Conservation (phyloP, 768 basidiomycete species). For the Kwoniella dejecticola region DNA sequence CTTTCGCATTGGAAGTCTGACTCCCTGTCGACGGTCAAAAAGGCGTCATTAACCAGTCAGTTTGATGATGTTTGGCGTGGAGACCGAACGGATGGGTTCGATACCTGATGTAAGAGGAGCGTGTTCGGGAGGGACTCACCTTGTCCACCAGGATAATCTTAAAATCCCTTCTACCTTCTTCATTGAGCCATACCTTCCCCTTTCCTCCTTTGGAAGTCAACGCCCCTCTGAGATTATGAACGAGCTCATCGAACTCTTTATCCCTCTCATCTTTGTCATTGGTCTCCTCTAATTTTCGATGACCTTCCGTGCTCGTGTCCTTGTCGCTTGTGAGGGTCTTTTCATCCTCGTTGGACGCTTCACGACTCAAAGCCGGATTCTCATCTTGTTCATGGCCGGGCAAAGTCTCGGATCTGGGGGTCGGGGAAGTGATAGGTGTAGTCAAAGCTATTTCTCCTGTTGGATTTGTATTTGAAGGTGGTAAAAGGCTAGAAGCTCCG, state of each 20-base stretch:
- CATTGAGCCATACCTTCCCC: slow-evolving; percentile 44
- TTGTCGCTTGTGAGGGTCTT: too few relatives aligned
- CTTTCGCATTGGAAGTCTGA: slow-evolving; percentile 87
- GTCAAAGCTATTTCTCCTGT: slow-evolving; percentile 12
- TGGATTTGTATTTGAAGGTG: slow-evolving; percentile 13
- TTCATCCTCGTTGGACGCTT: neutral
- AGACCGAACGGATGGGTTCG: too few relatives aligned
- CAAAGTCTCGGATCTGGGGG: slow-evolving; percentile 9
- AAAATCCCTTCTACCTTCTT: slow-evolving; percentile 60
- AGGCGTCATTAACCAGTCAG: too few relatives aligned
- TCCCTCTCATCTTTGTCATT: slow-evolving; percentile 15
- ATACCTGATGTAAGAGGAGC: too few relatives aligned
- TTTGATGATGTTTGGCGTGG: too few relatives aligned
- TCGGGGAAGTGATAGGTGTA: slow-evolving; percentile 28
- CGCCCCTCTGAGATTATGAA: slow-evolving; percentile 35
- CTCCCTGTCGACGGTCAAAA: slow-evolving; percentile 60
- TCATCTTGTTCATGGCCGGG: neutral
- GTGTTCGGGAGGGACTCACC: slow-evolving; percentile 56
- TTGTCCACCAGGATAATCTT: slow-evolving; percentile 83
- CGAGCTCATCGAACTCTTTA: slow-evolving; percentile 44
- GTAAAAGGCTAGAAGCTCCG: slow-evolving; percentile 13
- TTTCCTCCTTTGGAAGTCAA: slow-evolving; percentile 35
- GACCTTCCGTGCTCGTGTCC: too few relatives aligned
- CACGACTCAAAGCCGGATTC: too few relatives aligned
- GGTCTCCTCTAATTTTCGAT: too few relatives aligned